A percentile compares a stretch with the other conserved stretches of the same genome.
These are phyloP conservation scores for Volvox reticuliferus DNA, from an alignment of 139 green algal genomes.

Conservation along the genomic window DNA sequence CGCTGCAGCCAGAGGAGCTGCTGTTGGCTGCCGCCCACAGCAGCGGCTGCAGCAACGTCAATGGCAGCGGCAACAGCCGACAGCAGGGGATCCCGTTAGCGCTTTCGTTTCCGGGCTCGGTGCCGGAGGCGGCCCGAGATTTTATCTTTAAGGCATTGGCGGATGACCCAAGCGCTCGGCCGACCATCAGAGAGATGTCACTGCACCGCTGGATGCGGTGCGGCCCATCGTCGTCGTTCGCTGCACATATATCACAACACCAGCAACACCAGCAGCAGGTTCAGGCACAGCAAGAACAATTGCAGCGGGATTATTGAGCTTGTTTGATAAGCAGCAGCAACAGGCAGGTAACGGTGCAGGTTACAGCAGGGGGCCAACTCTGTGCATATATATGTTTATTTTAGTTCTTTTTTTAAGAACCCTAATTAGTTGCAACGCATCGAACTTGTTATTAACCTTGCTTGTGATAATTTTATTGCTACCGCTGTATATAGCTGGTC, in stretches of 20 bases:
- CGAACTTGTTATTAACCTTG: too few species aligned
- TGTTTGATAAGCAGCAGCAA: too few species aligned
- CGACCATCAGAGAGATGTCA: constrained; percentile 57
- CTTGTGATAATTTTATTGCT: too few species aligned
- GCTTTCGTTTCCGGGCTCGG: constrained; percentile 43
- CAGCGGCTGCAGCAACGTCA: background rate
- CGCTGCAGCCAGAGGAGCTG: background rate
- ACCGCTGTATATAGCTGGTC: too few species aligned
- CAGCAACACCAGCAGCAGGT: background rate
- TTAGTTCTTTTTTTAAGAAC: too few species aligned
- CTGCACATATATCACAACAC: background rate
- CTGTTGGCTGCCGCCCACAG: background rate
- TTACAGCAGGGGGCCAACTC: too few species aligned
- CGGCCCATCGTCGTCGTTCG: too few species aligned
- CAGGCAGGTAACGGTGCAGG: too few species aligned
- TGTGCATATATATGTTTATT: too few species aligned
- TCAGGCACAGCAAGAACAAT: background rate
- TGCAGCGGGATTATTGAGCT: background rate
- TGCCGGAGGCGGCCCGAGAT: constrained; percentile 40
- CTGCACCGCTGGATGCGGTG: constrained; percentile 60
- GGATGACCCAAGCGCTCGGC: constrained; percentile 53
- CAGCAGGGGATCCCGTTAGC: too few species aligned
- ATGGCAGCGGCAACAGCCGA: background rate
- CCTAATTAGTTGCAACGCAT: too few species aligned
- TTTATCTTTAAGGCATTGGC: constrained; percentile 60